Base-by-base conservation (phyloP, 208 protist genomes). In the Leishmania martiniquensis region DNA sequence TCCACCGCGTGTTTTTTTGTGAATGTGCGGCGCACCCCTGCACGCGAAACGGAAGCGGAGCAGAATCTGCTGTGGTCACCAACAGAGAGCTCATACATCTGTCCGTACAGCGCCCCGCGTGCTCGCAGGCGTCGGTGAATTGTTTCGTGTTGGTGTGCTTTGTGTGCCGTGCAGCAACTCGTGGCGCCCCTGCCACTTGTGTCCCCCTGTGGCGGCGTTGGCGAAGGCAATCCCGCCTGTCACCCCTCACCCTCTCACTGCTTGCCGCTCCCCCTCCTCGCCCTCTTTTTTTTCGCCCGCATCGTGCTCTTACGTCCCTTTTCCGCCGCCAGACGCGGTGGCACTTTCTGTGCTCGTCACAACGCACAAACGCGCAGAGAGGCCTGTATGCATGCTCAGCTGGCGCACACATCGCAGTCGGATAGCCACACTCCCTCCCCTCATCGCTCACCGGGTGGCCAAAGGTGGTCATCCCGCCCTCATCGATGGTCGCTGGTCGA, bases 401-500 rank as follows among this genome's bases (percentile, higher is more conserved):
- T n/a, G n/a, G n/a, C 32, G 32, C 15, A 63, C 15, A 63, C 4
- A 29, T 63, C 25, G 25, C 32, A n/a, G n/a, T n/a, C 29, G 32
- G 10, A 22, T 22, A 32, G 25, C 9, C 39, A 69, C 63, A 69
- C 63, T 34, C 63, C 7, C 32, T 49, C 12, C 20, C 10, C 17
- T 45, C 20, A 49, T 44, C 63, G 10, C 20, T 69, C 25, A 29
- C 49, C 13, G 17, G 12, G 60, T 37, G 44, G 60, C 37, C 37
- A 66, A 66, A 7, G 60, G 32, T 22, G 25, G 12, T 66, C 60
- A 17, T 25, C 1, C 60, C 60, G n/a, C n/a, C 60, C 44, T 32
- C 29, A 22, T 45, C 39, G 25, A 77, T 73, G 65, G 78, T 63
- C 39, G 59, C 62, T 17, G 62, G 63, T 45, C 65, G 59, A 54